These are phyloP conservation scores for Penicillium aurantiogriseum DNA, from an alignment of 2,329 filamentous ascomycete genomes.

Conservation along the genomic window DNA sequence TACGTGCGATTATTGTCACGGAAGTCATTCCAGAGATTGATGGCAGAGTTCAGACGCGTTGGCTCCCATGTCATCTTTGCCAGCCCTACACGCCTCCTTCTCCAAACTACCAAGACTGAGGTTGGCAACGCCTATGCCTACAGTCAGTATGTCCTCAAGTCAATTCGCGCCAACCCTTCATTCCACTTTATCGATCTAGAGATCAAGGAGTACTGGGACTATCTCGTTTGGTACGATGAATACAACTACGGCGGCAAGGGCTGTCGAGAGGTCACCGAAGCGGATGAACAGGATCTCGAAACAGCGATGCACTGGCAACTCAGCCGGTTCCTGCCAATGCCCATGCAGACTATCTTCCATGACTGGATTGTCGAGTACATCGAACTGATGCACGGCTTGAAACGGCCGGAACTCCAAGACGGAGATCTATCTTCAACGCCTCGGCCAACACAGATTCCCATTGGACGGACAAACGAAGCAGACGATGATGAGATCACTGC, in stretches of 20 bases:
- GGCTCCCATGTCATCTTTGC: conserved; percentile 96
- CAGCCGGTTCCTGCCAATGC: conserved; percentile 76
- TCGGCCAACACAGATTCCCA: conserved; percentile 60
- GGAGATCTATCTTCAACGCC: conserved; percentile 58
- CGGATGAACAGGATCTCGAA: conserved; percentile 76
- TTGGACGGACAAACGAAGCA: conserved; percentile 58
- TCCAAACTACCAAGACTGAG: conserved; percentile 95
- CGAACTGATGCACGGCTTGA: conserved; percentile 85
- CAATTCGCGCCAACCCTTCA: conserved; percentile 88
- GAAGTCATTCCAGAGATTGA: conserved; percentile 94
- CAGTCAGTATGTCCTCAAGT: conserved; percentile 95
- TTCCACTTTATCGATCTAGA: conserved; percentile 98
- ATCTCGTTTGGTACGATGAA: conserved; percentile 97
- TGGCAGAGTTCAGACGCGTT: conserved; percentile 93
- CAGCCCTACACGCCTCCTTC: conserved; percentile 78
- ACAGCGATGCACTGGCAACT: conserved; percentile 99
- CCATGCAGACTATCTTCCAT: conserved; percentile 80
- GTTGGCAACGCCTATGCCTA: conserved; percentile 97
- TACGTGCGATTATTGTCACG: conserved; percentile 99
- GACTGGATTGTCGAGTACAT: conserved; percentile 96
- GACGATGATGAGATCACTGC: conserved; percentile 60
- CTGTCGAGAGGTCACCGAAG: conserved; percentile 73
- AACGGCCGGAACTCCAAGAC: conserved; percentile 60
- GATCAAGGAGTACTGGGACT: conserved; percentile 99
- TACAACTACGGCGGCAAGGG: conserved; percentile 98